Base-by-base conservation (phyloP, 495 filamentous ascomycete species). In the Penicillium bovifimosum region DNA sequence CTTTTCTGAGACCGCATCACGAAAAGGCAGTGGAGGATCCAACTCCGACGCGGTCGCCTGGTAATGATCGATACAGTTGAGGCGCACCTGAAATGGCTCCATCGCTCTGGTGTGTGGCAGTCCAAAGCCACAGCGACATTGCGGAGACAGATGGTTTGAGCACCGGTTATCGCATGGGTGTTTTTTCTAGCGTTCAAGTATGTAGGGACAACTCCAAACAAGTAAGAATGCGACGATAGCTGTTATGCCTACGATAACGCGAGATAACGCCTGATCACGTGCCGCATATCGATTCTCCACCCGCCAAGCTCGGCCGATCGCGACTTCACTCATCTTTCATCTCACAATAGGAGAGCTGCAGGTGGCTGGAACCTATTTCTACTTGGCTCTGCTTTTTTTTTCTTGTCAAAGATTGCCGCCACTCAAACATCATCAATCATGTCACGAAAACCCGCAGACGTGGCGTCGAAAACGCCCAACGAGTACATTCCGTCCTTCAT, bases 401-500 rank as follows among this genome's bases (percentile, higher is more conserved):
- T 32, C 26, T 2, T 2, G n/a, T 13, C 24, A 4, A n/a, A 16
- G 2, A 24, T 24, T 24, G 20, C 2, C 14, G 34, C 5, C 20
- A 14, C 33, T 18, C 8, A 18, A 34, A 8, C 28, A 16, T 16
- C 32, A 3, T 29, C n/a, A n/a, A 50, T 43, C 59, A 77, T 71
- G 69, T 75, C 77, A 36, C 69, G 74, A 54, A 80, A 80, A 52
- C 76, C 76, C 24, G 68, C 71, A 50, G 73, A 76, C 52, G 72
- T 74, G 58, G 71, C 73, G 59, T 66, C 72, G 13, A 90, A 91
- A 61, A 86, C 90, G 69, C 86, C 86, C 68, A 98, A 98, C 81
- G 91, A 96, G 73, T 98, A 98, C 78, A 98, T 98, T 68, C 93
- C 93, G 9, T 80, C 89, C 44, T 98, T 95, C 79, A 98, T 98